These are phyloP conservation scores for Metschnikowia cerradonensis DNA, from an alignment of 805 yeast genomes.

Conservation along the genomic window DNA sequence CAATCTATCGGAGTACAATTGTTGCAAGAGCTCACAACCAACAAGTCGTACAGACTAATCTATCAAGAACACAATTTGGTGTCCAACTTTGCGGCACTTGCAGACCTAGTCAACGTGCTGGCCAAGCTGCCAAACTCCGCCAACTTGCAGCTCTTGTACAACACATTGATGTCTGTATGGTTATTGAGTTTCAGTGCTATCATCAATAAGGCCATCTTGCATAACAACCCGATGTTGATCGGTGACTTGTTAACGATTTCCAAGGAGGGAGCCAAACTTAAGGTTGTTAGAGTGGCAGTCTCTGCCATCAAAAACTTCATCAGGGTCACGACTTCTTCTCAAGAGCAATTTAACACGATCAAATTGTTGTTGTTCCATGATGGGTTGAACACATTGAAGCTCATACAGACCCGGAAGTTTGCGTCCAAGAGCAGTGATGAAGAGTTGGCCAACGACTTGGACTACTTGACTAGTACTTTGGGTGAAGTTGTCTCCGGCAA, in stretches of 20 bases:
- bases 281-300: conserved; percentile 79
- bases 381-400: conserved; percentile 63
- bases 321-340: conserved; percentile 24
- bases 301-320: conserved; percentile 66
- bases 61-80: conserved; percentile 40
- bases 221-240: conserved; percentile 51
- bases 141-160: conserved; percentile 80
- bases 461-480: conserved; percentile 52
- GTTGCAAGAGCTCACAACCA: conserved; percentile 55
- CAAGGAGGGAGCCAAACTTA: conserved; percentile 85
- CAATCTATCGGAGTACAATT: conserved; percentile 62
- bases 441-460: conserved; percentile 75
- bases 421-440: conserved; percentile 66
- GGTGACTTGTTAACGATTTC: conserved; percentile 54
- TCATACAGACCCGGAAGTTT: conserved; percentile 83
- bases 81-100: conserved; percentile 31
- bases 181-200: conserved; percentile 68
- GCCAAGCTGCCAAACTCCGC: conserved; percentile 35
- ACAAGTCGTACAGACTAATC: conserved; percentile 48
- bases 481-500: conserved; percentile 64
- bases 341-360: conserved; percentile 45
- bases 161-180: conserved; percentile 78
- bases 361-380: conserved; percentile 72
- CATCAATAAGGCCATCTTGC: conserved; percentile 45
- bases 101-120: conserved; percentile 26